Evolutionary conservation across 1,284 basidiomycete genomes (phyloP).

Genomic region (Thelephora terrestris): DNA sequence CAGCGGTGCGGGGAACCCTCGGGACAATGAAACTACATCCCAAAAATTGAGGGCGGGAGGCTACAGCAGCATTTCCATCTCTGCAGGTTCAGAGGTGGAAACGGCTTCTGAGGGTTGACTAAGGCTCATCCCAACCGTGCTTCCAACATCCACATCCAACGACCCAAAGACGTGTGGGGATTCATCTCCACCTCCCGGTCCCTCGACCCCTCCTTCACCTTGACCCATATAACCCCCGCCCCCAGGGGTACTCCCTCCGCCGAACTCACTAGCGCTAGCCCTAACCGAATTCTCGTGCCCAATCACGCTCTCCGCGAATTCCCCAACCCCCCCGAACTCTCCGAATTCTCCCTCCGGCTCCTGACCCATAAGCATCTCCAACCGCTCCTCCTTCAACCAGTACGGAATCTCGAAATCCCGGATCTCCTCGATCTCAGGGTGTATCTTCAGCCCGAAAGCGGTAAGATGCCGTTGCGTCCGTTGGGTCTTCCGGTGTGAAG

Average conservation of each 20-base stretch:
- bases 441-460: slow-evolving; percentile 47
- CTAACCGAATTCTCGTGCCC: neutral
- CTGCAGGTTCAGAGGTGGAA: slow-evolving; percentile 6
- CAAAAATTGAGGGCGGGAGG: neutral
- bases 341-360: neutral
- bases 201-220: slow-evolving; percentile 1
- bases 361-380: slow-evolving; percentile 5
- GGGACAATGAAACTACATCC: slow-evolving; percentile 6
- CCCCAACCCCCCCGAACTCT: neutral
- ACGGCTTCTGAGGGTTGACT: slow-evolving; percentile 1
- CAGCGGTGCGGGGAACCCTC: slow-evolving; percentile 1
- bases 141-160: neutral
- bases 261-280: no score
- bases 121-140: slow-evolving; percentile 1
- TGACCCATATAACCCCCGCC: neutral
- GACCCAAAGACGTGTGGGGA: neutral
- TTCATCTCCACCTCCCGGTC: neutral
- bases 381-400: slow-evolving; percentile 26
- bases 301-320: neutral
- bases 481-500: slow-evolving; percentile 31
- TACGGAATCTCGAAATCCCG: slow-evolving; percentile 38
- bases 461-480: slow-evolving; percentile 37
- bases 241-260: neutral
- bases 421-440: slow-evolving; percentile 33
- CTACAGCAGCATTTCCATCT: slow-evolving; percentile 3